Percentiles rank a stretch among this genome's conserved stretches.
Evolutionary conservation across 805 yeast species (phyloP).

Genomic region (Wickerhamomyces sydowiorum): DNA sequence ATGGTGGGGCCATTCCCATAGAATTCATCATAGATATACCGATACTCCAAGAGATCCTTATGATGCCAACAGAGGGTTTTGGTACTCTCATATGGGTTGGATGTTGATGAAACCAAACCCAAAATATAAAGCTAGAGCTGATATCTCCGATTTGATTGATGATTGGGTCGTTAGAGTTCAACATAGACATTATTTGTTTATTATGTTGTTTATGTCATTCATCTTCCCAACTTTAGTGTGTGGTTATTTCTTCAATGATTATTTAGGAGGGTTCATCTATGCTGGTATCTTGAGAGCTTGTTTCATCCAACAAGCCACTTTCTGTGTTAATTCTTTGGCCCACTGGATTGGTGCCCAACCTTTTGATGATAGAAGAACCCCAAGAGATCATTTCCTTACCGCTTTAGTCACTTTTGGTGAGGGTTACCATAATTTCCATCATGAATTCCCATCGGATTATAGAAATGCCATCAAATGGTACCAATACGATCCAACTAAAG

Average conservation of each 20-base stretch:
- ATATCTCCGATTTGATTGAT: slow-evolving; percentile 65
- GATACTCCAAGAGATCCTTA: slow-evolving; percentile 82
- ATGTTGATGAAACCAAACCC: slow-evolving; percentile 79
- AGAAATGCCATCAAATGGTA: slow-evolving; percentile 85
- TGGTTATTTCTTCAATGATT: slow-evolving; percentile 53
- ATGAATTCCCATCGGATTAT: slow-evolving; percentile 85
- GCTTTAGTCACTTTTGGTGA: slow-evolving; percentile 85
- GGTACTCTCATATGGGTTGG: slow-evolving; percentile 87
- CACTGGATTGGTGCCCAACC: slow-evolving; percentile 87
- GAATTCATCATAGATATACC: slow-evolving; percentile 83
- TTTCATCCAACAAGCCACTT: slow-evolving; percentile 77
- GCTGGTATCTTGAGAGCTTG: slow-evolving; percentile 69
- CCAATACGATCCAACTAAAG: slow-evolving; percentile 81
- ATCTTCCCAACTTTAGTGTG: slow-evolving; percentile 56
- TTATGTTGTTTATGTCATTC: slow-evolving; percentile 59
- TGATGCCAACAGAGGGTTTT: slow-evolving; percentile 78
- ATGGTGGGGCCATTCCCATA: slow-evolving; percentile 87
- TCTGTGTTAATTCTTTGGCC: slow-evolving; percentile 81
- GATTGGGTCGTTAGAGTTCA: slow-evolving; percentile 80
- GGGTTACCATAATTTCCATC: slow-evolving; percentile 88
- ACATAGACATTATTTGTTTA: slow-evolving; percentile 65
- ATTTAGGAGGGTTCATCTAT: slow-evolving; percentile 67
- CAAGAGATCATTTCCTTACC: slow-evolving; percentile 75
- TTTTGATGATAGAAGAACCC: slow-evolving; percentile 82
- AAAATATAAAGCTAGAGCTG: slow-evolving; percentile 55